Evolutionary conservation across 1,284 basidiomycete genomes (phyloP).

Genomic region (Melampsora occidentalis): DNA sequence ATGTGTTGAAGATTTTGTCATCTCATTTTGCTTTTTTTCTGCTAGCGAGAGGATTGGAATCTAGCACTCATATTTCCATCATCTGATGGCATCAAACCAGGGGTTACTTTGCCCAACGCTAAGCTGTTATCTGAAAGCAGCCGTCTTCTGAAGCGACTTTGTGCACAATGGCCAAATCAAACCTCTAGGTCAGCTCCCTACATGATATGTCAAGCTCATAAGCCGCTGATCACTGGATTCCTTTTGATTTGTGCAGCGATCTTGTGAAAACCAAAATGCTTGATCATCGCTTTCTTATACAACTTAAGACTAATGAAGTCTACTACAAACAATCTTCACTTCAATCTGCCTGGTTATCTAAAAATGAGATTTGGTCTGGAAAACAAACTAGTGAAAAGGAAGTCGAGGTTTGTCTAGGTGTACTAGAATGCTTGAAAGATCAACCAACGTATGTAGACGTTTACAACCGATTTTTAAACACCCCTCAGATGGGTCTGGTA

Average conservation of each 20-base stretch:
- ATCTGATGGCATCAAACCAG: neutral
- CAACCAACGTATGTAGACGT: neutral
- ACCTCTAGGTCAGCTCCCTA: neutral
- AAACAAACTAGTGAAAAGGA: conserved; percentile 9
- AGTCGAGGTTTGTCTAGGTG: conserved; percentile 15
- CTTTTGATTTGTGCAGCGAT: neutral
- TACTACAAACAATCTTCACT: conserved; percentile 21
- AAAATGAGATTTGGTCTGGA: conserved; percentile 39
- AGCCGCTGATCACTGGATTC: neutral
- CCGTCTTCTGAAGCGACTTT: conserved; percentile 4
- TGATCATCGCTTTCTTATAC: conserved; percentile 26
- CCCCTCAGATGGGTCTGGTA: no score
- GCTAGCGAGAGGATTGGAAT: conserved; percentile 5
- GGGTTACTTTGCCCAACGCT: neutral
- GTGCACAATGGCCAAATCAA: neutral
- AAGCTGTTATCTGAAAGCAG: neutral
- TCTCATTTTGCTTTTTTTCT: neutral
- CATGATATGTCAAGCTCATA: neutral
- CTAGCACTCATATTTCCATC: neutral
- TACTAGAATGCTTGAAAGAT: conserved; percentile 12
- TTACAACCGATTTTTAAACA: no score
- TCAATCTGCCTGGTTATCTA: conserved; percentile 29
- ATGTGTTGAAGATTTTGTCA: no score
- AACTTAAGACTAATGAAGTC: neutral
- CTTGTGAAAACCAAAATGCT: neutral